phyloP scores from a whole-genome alignment of 1,284 basidiomycete species.

The Phaffia rhodozyma region DNA sequence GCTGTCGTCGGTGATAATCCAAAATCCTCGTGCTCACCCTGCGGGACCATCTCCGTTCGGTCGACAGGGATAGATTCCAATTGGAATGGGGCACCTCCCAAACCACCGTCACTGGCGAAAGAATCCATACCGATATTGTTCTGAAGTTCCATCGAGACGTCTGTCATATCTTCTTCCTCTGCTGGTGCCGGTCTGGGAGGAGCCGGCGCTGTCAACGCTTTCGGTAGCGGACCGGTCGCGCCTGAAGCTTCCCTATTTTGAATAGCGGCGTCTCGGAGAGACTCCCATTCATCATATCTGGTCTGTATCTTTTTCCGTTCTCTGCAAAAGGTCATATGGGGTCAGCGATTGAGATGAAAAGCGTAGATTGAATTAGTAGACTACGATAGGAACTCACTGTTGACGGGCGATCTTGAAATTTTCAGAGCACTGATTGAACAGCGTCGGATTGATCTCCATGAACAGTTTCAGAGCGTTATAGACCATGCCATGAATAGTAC shows the following conservation, averaged over 20 bases:
- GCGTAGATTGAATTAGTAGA: constrained; percentile 9
- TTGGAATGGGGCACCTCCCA: not conserved
- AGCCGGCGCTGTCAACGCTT: constrained; percentile 58
- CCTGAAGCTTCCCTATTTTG: constrained; percentile 52
- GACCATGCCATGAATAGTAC: constrained; percentile 97
- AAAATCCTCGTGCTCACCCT: constrained; percentile 1
- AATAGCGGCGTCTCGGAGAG: constrained; percentile 58
- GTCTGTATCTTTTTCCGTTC: constrained; percentile 69
- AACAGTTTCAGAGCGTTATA: constrained; percentile 97
- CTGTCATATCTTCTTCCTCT: constrained; percentile 70
- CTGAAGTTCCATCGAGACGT: constrained; percentile 66
- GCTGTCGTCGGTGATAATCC: constrained; percentile 4
- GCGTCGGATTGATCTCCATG: constrained; percentile 96
- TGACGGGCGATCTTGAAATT: constrained; percentile 83
- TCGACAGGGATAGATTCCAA: constrained; percentile 10
- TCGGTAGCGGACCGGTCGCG: constrained; percentile 51
- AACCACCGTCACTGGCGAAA: constrained; percentile 47
- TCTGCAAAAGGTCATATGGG: constrained; percentile 36
- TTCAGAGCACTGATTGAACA: constrained; percentile 88
- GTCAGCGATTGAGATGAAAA: constrained; percentile 16
- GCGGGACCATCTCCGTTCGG: constrained; percentile 21
- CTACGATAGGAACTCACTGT: constrained; percentile 45
- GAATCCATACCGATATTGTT: constrained; percentile 58
- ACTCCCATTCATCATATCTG: constrained; percentile 74
- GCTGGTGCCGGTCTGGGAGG: constrained; percentile 52